These are phyloP conservation scores for Ophiostoma sp. DNA, from an alignment of 2,329 filamentous ascomycete genomes.

Conservation along the genomic window DNA sequence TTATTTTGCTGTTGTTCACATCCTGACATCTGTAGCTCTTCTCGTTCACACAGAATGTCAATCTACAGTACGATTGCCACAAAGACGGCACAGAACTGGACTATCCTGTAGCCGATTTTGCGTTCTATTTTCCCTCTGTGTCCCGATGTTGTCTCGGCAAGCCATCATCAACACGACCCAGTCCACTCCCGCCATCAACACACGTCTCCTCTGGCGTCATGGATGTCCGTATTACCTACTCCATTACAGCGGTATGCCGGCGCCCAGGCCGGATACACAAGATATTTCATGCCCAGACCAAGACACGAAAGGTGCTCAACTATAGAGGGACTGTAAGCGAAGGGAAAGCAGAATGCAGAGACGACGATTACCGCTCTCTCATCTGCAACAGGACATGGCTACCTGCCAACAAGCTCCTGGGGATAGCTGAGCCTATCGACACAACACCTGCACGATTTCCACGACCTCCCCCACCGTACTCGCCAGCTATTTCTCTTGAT, in stretches of 20 bases:
- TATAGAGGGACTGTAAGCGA: not conserved
- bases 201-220: not conserved
- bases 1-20: too few species aligned
- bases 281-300: not conserved
- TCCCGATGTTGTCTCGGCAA: not conserved
- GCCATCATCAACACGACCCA: too few species aligned
- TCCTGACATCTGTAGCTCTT: not conserved
- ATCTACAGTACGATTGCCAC: not conserved
- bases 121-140: not conserved
- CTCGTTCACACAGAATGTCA: not conserved
- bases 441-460: not conserved
- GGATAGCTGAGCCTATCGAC: not conserved
- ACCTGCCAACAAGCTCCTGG: not conserved
- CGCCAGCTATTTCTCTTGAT: conserved; percentile 13
- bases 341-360: not conserved
- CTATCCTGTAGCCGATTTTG: not conserved
- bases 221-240: not conserved
- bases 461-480: conserved; percentile 6
- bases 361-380: not conserved
- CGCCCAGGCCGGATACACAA: not conserved
- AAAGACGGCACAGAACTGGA: not conserved
- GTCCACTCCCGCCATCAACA: not conserved
- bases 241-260: not conserved
- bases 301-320: not conserved
- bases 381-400: conserved; percentile 16